Percentiles rank a stretch among this genome's conserved stretches.
These are phyloP conservation scores for Pelargonium fulgidum DNA, from an alignment of 441 rosid species.

Conservation along the genomic window DNA sequence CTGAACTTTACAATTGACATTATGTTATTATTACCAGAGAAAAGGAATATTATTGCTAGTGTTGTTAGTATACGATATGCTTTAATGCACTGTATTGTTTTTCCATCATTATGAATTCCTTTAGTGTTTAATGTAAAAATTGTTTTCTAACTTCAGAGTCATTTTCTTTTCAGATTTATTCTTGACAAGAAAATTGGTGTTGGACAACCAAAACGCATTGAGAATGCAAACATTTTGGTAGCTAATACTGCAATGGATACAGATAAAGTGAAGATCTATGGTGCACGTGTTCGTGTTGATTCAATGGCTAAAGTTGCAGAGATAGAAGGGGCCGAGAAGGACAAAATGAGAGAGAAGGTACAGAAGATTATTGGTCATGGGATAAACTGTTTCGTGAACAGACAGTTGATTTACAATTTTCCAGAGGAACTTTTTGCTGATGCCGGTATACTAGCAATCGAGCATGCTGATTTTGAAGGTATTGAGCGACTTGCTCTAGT, in stretches of 20 bases:
- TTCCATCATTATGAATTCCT: background rate
- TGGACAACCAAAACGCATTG: conserved; percentile 95
- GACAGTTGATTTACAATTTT: conserved; percentile 95
- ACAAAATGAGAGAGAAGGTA: conserved; percentile 95
- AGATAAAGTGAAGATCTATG: conserved; percentile 94
- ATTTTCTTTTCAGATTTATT: conserved; percentile 54
- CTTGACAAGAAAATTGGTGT: conserved; percentile 98
- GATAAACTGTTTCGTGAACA: conserved; percentile 89
- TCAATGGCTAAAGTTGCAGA: conserved; percentile 95
- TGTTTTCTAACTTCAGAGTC: background rate
- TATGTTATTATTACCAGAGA: background rate
- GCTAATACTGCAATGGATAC: conserved; percentile 99
- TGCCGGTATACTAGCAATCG: conserved; percentile 94
- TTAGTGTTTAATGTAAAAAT: background rate
- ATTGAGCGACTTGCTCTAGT: conserved; percentile 91
- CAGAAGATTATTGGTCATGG: conserved; percentile 87
- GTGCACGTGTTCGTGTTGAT: conserved; percentile 98
- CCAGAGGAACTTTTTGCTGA: conserved; percentile 97
- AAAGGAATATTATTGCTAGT: background rate
- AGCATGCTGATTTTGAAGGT: conserved; percentile 99
- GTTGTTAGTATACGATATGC: background rate
- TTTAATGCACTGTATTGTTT: background rate
- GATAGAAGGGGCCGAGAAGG: conserved; percentile 96
- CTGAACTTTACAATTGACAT: no score
- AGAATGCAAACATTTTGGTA: conserved; percentile 91